Percentiles rank a stretch among this genome's conserved stretches.
Evolutionary conservation across 371 early-diverging fungal genomes (phyloP).

Genomic region (Polyrhizophydium stewartii): DNA sequence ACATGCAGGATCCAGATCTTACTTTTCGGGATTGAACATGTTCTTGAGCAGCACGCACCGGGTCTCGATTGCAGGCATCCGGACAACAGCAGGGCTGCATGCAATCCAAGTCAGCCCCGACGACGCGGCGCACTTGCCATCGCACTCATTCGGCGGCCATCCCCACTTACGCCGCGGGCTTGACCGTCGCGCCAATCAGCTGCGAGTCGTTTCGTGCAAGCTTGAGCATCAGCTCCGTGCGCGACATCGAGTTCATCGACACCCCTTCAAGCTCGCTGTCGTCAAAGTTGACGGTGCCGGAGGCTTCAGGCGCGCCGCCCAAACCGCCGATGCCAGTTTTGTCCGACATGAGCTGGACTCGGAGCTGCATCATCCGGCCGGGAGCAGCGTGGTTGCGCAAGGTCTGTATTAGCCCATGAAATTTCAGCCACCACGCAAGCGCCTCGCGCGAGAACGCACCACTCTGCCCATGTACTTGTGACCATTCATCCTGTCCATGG

Average conservation of each 20-base stretch:
- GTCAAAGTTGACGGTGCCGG: conserved; percentile 28
- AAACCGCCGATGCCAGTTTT: conserved; percentile 19
- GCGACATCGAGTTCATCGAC: conserved; percentile 65
- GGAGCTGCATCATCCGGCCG: no score
- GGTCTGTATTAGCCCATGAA: no score
- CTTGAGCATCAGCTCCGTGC: conserved; percentile 85
- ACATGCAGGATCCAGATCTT: no score
- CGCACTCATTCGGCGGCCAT: neutral
- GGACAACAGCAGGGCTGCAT: neutral
- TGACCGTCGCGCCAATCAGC: no score
- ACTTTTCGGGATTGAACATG: conserved; percentile 91
- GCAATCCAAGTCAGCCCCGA: conserved; percentile 1
- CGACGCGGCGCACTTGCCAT: neutral
- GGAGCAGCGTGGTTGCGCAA: no score
- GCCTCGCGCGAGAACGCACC: no score
- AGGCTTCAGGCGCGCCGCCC: no score
- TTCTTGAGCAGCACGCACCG: conserved; percentile 77
- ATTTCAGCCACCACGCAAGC: no score
- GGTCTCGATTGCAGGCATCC: conserved; percentile 25
- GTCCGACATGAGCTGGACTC: no score
- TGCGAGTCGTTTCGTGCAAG: no score
- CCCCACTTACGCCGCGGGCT: neutral
- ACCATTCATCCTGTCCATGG: conserved; percentile 83
- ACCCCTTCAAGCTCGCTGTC: conserved; percentile 67
- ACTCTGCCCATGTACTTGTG: conserved; percentile 78